Percentiles rank a stretch among this genome's conserved stretches.
Evolutionary conservation across 441 rosid species (phyloP).

Genomic region (Croton setiger): DNA sequence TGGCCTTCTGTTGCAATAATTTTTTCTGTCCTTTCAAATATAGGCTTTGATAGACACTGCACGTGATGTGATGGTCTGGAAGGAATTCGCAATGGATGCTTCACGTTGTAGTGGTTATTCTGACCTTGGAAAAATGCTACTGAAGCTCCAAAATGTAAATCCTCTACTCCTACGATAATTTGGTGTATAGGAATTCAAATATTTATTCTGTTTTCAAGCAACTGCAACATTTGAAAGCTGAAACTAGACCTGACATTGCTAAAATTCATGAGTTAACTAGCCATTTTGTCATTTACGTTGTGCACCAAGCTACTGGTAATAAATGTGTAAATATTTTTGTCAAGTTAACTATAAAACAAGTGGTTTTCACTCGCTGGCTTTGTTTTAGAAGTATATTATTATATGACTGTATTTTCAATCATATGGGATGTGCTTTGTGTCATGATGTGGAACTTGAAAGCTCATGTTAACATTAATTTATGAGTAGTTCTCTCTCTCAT

Average conservation of each 20-base stretch:
- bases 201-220: not conserved
- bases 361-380: not conserved
- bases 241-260: not conserved
- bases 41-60: conserved; percentile 82
- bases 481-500: not conserved
- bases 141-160: conserved; percentile 81
- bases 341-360: not conserved
- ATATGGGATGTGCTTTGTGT: not conserved
- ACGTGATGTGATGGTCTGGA: conserved; percentile 77
- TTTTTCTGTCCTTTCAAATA: conserved; percentile 25
- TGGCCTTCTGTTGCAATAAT: conserved; percentile 7
- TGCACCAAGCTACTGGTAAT: not conserved
- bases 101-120: conserved; percentile 71
- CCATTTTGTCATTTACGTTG: not conserved
- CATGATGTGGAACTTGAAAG: not conserved
- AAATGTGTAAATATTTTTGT: not conserved
- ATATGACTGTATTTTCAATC: not conserved
- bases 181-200: not conserved
- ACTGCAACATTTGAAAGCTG: not conserved
- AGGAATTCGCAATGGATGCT: conserved; percentile 87
- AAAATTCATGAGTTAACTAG: not conserved
- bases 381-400: not conserved
- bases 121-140: conserved; percentile 87
- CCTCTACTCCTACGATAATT: conserved; percentile 16
- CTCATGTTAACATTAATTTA: not conserved